Evolutionary conservation across 2,329 filamentous ascomycete species (phyloP).

Genomic region (Neofusicoccum kwambonambiense): DNA sequence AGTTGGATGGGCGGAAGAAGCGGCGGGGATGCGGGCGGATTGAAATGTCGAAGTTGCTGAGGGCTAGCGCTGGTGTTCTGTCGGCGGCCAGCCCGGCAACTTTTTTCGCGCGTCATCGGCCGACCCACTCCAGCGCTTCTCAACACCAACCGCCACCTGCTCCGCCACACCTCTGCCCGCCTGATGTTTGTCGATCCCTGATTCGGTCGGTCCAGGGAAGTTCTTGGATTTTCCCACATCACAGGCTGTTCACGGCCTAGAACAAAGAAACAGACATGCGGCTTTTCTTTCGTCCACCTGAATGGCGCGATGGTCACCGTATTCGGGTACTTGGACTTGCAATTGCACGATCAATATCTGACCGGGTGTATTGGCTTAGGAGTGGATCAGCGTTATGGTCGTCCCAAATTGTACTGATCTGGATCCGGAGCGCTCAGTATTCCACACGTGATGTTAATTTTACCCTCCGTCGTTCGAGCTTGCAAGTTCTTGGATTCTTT

Average conservation of each 20-base stretch:
- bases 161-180: background rate
- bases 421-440: background rate
- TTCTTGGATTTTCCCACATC: too few species aligned
- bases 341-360: too few species aligned
- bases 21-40: background rate
- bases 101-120: slow-evolving; percentile 18
- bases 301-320: too few species aligned
- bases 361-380: too few species aligned
- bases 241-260: too few species aligned
- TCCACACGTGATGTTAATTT: background rate
- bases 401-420: too few species aligned
- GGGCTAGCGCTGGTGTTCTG: slow-evolving; percentile 5
- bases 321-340: too few species aligned
- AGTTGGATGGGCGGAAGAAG: background rate
- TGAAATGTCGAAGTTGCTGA: slow-evolving; percentile 2
- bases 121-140: background rate
- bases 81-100: slow-evolving; percentile 1
- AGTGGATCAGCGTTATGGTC: too few species aligned
- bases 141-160: background rate
- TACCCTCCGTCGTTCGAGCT: background rate
- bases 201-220: background rate
- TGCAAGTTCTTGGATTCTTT: background rate
- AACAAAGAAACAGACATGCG: too few species aligned
- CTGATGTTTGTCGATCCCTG: background rate
- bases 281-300: too few species aligned